phyloP scores from a whole-genome alignment of 2,329 filamentous ascomycete genomes.

The Botrytis fabae region DNA sequence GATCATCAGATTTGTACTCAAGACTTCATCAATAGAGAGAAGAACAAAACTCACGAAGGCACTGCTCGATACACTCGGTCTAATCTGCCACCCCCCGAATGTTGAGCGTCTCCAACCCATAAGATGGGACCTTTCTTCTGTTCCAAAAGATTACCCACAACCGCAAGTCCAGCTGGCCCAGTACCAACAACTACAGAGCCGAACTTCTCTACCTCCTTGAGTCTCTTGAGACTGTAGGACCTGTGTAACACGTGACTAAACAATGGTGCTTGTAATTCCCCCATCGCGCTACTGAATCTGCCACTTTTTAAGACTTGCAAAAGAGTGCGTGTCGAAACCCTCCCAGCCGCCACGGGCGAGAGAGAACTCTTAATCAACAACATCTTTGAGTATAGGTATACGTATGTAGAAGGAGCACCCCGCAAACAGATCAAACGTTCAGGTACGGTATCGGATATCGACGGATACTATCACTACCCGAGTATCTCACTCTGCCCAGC shows the following conservation, averaged over 20 bases:
- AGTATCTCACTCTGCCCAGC: neutral
- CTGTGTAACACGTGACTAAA: neutral
- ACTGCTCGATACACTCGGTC: slow-evolving; percentile 60
- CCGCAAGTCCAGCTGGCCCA: slow-evolving; percentile 59
- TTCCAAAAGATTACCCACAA: slow-evolving; percentile 62
- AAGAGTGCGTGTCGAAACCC: slow-evolving; percentile 8
- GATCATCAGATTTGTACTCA: neutral
- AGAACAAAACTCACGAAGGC: slow-evolving; percentile 44
- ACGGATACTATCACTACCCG: neutral
- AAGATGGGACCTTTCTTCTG: slow-evolving; percentile 51
- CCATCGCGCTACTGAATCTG: neutral
- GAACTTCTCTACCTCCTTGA: slow-evolving; percentile 39
- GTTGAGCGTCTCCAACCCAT: slow-evolving; percentile 55
- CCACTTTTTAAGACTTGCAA: slow-evolving; percentile 14
- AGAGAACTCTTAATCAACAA: slow-evolving; percentile 1
- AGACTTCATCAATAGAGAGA: too few relatives aligned
- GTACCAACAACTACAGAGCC: slow-evolving; percentile 59
- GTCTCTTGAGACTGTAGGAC: neutral
- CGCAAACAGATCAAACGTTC: slow-evolving; percentile 1
- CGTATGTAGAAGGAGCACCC: neutral
- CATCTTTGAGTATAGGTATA: neutral
- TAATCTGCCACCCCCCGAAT: slow-evolving; percentile 55
- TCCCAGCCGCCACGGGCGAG: slow-evolving; percentile 15
- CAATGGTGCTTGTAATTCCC: neutral
- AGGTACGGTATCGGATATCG: slow-evolving; percentile 2